Evolutionary conservation across 176 grass and related monocot species (phyloP).

Genomic region (Hyparrhenia diplandra): DNA sequence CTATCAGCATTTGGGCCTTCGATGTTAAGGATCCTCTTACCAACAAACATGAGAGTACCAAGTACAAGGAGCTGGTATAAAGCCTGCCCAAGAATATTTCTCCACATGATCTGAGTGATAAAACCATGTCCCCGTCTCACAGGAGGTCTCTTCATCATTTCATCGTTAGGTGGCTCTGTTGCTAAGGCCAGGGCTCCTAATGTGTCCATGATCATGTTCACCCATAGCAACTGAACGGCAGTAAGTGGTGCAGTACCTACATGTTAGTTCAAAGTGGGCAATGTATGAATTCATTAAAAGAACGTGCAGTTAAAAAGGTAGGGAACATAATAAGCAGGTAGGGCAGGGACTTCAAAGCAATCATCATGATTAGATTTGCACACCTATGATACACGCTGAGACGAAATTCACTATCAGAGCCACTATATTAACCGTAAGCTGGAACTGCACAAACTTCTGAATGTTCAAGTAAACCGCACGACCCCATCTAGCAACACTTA

Average conservation of each 20-base stretch:
- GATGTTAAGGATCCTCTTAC: conserved; percentile 57
- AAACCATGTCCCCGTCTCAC: conserved; percentile 58
- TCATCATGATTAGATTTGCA: neutral
- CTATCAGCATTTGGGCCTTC: conserved; percentile 47
- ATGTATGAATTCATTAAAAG: conserved; percentile 6
- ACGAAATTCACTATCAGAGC: conserved; percentile 64
- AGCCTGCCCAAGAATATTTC: conserved; percentile 87
- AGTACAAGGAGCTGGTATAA: conserved; percentile 79
- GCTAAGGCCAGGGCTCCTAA: conserved; percentile 89
- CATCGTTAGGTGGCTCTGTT: conserved; percentile 72
- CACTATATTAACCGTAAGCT: conserved; percentile 66
- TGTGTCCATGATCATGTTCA: conserved; percentile 99
- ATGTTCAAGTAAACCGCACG: conserved; percentile 61
- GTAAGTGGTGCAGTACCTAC: conserved; percentile 76
- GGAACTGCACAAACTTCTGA: conserved; percentile 77
- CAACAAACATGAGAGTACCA: conserved; percentile 63
- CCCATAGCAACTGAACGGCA: conserved; percentile 95
- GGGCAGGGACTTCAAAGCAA: neutral
- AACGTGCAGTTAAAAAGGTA: neutral
- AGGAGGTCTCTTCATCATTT: conserved; percentile 68
- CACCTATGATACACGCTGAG: conserved; percentile 62
- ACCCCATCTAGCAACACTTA: conserved; percentile 62
- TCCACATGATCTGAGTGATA: conserved; percentile 83
- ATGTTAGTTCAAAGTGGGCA: conserved; percentile 1
- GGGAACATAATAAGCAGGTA: neutral